phyloP scores from a whole-genome alignment of 2,329 filamentous ascomycete species.

The Fusarium sp. region DNA sequence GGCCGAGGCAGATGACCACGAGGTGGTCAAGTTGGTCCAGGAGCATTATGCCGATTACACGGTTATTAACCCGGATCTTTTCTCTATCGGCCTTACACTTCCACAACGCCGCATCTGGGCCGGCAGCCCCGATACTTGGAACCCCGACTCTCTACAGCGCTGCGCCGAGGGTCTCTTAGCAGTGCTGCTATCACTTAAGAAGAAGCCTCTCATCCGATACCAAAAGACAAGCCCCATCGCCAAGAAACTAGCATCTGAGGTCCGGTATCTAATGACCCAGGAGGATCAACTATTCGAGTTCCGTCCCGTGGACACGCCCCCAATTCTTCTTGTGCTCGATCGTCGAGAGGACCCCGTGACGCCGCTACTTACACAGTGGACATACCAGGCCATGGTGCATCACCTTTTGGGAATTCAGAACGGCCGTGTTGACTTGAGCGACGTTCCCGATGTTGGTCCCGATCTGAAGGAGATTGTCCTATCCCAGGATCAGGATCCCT shows the following conservation, averaged over 20 bases:
- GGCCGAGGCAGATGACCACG: constrained; percentile 96
- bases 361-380: constrained; percentile 95
- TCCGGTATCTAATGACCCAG: constrained; percentile 91
- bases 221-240: constrained; percentile 88
- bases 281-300: constrained; percentile 98
- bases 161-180: constrained; percentile 88
- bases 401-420: constrained; percentile 93
- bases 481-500: constrained; percentile 95
- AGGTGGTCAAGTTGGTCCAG: constrained; percentile 91
- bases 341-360: constrained; percentile 94
- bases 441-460: constrained; percentile 81
- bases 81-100: constrained; percentile 76
- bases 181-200: constrained; percentile 86
- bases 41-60: constrained; percentile 97
- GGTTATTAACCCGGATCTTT: constrained; percentile 93
- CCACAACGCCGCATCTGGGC: constrained; percentile 83
- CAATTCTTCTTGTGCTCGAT: constrained; percentile 89
- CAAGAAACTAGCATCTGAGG: constrained; percentile 91
- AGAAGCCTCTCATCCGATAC: constrained; percentile 93
- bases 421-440: constrained; percentile 87
- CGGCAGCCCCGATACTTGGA: constrained; percentile 84
- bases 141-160: constrained; percentile 83
- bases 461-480: constrained; percentile 94
- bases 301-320: constrained; percentile 90
- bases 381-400: constrained; percentile 99